Evolutionary conservation across 2,329 filamentous ascomycete genomes (phyloP).

Genomic region (Aspergillus viridinutans): DNA sequence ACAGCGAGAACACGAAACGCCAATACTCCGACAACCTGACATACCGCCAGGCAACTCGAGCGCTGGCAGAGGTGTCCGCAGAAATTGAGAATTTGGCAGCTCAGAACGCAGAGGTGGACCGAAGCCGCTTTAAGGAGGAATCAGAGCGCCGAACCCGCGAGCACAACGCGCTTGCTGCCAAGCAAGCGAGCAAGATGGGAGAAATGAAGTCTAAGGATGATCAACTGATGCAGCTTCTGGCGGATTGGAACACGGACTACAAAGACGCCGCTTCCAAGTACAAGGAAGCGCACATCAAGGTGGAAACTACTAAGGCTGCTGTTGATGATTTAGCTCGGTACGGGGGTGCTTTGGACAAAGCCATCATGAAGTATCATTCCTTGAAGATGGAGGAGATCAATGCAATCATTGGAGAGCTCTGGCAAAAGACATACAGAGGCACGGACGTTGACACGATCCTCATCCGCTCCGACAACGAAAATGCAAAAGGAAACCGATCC

Average conservation of each 20-base stretch:
- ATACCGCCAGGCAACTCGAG: constrained; percentile 70
- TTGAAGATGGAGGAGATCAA: constrained; percentile 99
- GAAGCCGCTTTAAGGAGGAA: constrained; percentile 67
- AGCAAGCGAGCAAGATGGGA: constrained; percentile 70
- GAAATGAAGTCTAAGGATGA: constrained; percentile 80
- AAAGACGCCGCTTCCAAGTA: constrained; percentile 75
- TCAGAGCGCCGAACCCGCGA: constrained; percentile 63
- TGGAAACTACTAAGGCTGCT: constrained; percentile 86
- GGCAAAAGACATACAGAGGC: constrained; percentile 93
- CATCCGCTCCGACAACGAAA: constrained; percentile 87
- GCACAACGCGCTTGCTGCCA: constrained; percentile 65
- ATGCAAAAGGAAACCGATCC: constrained; percentile 65
- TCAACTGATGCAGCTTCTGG: constrained; percentile 66
- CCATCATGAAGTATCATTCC: constrained; percentile 94
- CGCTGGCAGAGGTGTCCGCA: constrained; percentile 61
- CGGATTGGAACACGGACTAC: constrained; percentile 83
- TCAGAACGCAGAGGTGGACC: constrained; percentile 78
- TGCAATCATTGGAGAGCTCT: constrained; percentile 89
- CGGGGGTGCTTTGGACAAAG: constrained; percentile 79
- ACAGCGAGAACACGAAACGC: constrained; percentile 76
- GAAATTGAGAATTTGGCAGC: constrained; percentile 73
- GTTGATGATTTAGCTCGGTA: constrained; percentile 87
- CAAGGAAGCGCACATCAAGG: constrained; percentile 81
- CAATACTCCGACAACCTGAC: constrained; percentile 85
- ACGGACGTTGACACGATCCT: constrained; percentile 96